Conservation (phyloP, 2,329 filamentous ascomycete genomes). For the Ceratocystis huliohia region DNA sequence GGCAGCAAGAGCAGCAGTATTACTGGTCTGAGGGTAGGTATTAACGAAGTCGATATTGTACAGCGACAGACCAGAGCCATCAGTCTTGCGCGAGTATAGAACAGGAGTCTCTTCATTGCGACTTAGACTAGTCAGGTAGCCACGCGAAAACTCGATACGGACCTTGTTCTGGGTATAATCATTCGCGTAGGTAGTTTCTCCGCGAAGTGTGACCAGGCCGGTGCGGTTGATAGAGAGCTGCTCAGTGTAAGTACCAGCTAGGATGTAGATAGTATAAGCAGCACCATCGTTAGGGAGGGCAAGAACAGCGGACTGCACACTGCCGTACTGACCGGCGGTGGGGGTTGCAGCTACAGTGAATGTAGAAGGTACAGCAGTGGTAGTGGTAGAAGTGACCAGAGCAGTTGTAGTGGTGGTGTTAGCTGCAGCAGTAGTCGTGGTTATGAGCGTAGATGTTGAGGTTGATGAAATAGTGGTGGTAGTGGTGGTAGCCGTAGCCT, state of each 20-base stretch:
- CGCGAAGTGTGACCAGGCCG: constrained; percentile 43
- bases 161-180: constrained; percentile 45
- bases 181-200: constrained; percentile 42
- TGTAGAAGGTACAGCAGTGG: constrained; percentile 6
- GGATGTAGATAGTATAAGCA: constrained; percentile 29
- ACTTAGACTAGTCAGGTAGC: constrained; percentile 9
- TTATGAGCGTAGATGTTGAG: background rate
- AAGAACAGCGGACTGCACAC: constrained; percentile 24
- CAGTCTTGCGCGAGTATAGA: constrained; percentile 25
- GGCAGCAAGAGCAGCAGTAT: constrained; percentile 38
- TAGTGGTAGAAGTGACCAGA: background rate
- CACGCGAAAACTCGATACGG: constrained; percentile 34
- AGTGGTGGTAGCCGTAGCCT: constrained; percentile 1
- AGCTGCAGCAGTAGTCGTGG: background rate
- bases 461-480: background rate
- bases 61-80: constrained; percentile 41
- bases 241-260: constrained; percentile 44
- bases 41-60: constrained; percentile 49
- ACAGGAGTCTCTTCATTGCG: constrained; percentile 42
- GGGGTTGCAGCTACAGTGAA: constrained; percentile 13
- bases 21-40: constrained; percentile 34
- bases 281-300: constrained; percentile 23
- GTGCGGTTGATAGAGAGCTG: constrained; percentile 44
- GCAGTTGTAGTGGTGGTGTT: background rate
- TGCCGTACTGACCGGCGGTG: constrained; percentile 23